Conservation (phyloP, 2,329 filamentous ascomycete species). For the Knufia fluminis region DNA sequence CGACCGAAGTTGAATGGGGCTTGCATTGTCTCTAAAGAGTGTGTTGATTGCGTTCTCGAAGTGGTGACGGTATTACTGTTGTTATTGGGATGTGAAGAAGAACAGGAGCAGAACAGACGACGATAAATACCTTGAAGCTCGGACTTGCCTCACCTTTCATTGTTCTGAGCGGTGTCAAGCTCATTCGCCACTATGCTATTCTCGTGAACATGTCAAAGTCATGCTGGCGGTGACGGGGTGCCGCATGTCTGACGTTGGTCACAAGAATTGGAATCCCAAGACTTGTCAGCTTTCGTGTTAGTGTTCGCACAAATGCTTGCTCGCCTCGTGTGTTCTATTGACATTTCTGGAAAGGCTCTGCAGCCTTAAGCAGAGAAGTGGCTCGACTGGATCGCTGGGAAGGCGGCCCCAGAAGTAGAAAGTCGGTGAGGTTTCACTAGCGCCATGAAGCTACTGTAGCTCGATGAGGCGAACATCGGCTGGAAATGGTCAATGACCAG, state of each 20-base stretch:
- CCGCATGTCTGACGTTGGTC: constrained; percentile 3
- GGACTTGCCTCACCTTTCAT: not conserved
- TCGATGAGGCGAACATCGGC: not conserved
- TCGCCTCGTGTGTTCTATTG: not conserved
- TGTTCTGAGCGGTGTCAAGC: constrained; percentile 3
- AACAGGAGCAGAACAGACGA: not conserved
- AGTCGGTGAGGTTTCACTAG: constrained; percentile 8
- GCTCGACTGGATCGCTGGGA: not conserved
- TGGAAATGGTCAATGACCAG: not conserved
- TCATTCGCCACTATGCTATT: constrained; percentile 9
- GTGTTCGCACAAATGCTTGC: constrained; percentile 1
- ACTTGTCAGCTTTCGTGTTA: not conserved
- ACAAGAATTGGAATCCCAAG: not conserved
- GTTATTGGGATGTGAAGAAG: not conserved
- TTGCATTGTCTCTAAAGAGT: constrained; percentile 8
- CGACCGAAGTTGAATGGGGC: constrained; percentile 19
- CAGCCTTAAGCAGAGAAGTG: not conserved
- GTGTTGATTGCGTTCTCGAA: not conserved
- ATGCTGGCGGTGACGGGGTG: constrained; percentile 7
- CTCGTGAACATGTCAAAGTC: not conserved
- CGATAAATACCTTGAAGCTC: constrained; percentile 7
- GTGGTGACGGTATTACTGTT: not conserved
- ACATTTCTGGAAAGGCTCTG: not conserved
- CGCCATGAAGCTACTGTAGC: constrained; percentile 3
- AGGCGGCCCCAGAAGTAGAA: not conserved